Evolutionary conservation across 1,284 basidiomycete genomes (phyloP).

Genomic region (Naganishia sp.): DNA sequence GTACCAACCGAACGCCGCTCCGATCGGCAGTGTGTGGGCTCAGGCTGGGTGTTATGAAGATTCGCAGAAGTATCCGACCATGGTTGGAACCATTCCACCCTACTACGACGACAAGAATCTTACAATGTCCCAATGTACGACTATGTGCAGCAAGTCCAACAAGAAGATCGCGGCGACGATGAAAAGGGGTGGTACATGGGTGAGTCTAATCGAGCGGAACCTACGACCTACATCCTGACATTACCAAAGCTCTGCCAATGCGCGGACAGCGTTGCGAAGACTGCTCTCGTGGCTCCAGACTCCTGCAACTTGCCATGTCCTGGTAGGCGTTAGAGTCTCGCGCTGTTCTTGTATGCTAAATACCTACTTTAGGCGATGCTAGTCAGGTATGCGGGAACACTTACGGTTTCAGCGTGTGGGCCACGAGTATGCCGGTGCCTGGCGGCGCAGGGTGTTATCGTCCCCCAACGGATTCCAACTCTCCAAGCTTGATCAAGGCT

Average conservation of each 20-base stretch:
- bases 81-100: slow-evolving; percentile 11
- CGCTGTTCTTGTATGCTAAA: background rate
- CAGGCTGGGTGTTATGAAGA: slow-evolving; percentile 39
- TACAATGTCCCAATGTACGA: slow-evolving; percentile 35
- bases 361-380: slow-evolving; percentile 40
- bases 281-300: slow-evolving; percentile 20
- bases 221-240: too few species aligned
- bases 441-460: slow-evolving; percentile 30
- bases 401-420: slow-evolving; percentile 33
- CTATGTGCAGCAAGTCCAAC: slow-evolving; percentile 34
- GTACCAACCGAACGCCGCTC: slow-evolving; percentile 23
- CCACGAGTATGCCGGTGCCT: background rate
- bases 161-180: slow-evolving; percentile 22
- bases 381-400: slow-evolving; percentile 41
- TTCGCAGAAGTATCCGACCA: slow-evolving; percentile 34
- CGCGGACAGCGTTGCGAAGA: slow-evolving; percentile 32
- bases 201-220: background rate
- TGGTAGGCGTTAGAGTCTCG: background rate
- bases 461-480: slow-evolving; percentile 16
- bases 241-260: slow-evolving; percentile 34
- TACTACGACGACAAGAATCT: slow-evolving; percentile 29
- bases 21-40: slow-evolving; percentile 34
- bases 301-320: slow-evolving; percentile 37
- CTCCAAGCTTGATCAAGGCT: slow-evolving; percentile 18
- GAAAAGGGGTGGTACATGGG: slow-evolving; percentile 17